Conservation (phyloP, 2,329 filamentous ascomycete genomes). For the Chaetomiaceae sp. region DNA sequence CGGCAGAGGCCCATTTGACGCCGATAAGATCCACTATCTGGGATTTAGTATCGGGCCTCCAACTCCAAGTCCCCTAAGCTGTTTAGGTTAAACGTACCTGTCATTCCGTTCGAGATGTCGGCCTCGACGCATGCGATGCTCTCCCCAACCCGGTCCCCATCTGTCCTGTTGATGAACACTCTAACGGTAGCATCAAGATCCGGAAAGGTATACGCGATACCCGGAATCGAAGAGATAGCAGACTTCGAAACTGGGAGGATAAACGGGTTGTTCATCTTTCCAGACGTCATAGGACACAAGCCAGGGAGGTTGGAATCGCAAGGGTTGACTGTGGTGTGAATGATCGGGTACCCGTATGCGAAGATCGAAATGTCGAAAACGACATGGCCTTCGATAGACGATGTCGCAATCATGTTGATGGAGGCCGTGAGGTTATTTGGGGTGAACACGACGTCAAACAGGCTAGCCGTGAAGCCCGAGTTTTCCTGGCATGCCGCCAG, state of each 20-base stretch:
- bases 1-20: conserved; percentile 75
- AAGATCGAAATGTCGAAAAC: conserved; percentile 64
- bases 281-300: conserved; percentile 77
- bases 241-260: conserved; percentile 55
- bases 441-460: conserved; percentile 72
- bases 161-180: conserved; percentile 65
- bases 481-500: conserved; percentile 75
- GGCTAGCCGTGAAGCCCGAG: conserved; percentile 71
- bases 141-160: conserved; percentile 40
- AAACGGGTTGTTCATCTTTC: conserved; percentile 50
- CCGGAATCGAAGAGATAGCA: conserved; percentile 61
- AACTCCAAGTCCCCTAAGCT: no score
- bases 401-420: conserved; percentile 69
- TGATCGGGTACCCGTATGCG: conserved; percentile 68
- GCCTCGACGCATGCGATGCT: conserved; percentile 76
- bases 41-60: not conserved
- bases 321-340: conserved; percentile 62
- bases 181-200: conserved; percentile 76
- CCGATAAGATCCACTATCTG: conserved; percentile 64
- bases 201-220: conserved; percentile 75
- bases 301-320: conserved; percentile 61
- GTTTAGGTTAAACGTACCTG: conserved; percentile 32
- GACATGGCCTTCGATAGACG: conserved; percentile 69
- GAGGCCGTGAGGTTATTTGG: conserved; percentile 59
- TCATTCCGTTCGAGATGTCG: conserved; percentile 76